Evolutionary conservation across 345 rosid species (phyloP), one percentile per base, ranked within the genome.

Genomic region (Turritis glabra): DNA sequence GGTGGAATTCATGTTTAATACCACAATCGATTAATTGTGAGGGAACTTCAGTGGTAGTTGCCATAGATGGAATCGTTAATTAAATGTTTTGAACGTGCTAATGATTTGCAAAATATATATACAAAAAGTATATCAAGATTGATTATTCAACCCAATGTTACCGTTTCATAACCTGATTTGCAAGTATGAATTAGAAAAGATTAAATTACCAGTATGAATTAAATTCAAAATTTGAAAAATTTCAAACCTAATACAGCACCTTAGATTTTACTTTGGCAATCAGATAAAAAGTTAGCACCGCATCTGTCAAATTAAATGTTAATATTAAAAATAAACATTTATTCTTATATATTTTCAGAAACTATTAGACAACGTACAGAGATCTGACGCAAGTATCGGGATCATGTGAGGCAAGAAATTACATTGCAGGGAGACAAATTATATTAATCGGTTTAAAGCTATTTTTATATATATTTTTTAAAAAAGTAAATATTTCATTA

Each of bases 341-440:
- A 9, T 35, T 35, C 23, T 32, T 37, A 12, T 33, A 14, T 61
- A 8, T 5, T 50, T 15, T 47, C n/a, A 14, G 21, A 54, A 52
- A 40, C 65, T 19, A 46, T 60, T 60, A 61, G 44, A 52, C 13
- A 30, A 11, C 0, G 14, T 11, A 52, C 32, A 40, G 52, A 48
- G 70, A 19, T 52, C 70, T 72, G 72, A 65, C 58, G 64, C 38
- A 55, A 3, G 65, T 32, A n/a, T 46, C 44, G 57, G 40, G 70
- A 64, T 64, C 72, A 66, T 46, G 66, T 64, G 64, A 65, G 35
- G 70, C 63, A 62, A 62, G 55, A 40, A 52, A 64, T 47, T 22
- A 73, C 40, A 32, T 13, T 30, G 14, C 30, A 22, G 35, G 29
- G 23, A 54, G 37, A 54, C 37, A 64, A 11, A 43, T 64, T 23